Base-by-base conservation (phyloP, 345 rosid species). In the Clarkia xantiana region DNA sequence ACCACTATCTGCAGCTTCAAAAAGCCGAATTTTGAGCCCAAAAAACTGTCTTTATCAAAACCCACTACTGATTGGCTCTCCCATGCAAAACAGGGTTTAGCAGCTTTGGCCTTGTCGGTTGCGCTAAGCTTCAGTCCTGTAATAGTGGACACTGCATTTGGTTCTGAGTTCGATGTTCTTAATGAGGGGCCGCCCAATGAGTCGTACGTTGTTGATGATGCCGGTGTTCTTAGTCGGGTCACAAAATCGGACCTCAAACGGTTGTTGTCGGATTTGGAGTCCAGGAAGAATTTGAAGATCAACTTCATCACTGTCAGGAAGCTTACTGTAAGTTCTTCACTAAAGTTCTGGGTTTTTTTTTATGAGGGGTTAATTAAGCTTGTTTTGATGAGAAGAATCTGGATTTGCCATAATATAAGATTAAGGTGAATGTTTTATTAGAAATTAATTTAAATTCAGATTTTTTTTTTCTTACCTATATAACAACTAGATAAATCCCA, bases 131-230 rank as follows among this genome's bases (percentile, higher is more conserved):
- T 86, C 66, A 71, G 77, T 43, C 94, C 96, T 12, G 60, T 78
- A 1, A 49, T 64, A 51, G 56, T 52, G 40, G 59, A 51, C 46
- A 70, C 76, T 69, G 98, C 85, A 43, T 40, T 68, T 40, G 96
- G 89, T 12, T 84, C 98, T 41, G 98, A 91, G 59, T 91, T 86
- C 62, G 86, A 91, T 64, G 84, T 91, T 9, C 52, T 86, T 48
- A 76, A 67, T 57, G 96, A 84, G 14, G 89, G 94, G n/a, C 98
- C 98, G 16, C 94, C 98, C 1, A 70, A 81, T 55, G 93, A 86
- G 0, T 68, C 93, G 0, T 86, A 77, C 56, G 71, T 91, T 13
- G 74, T 91, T 38, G 98, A 86, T 48, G 98, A 91, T 44, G 96
- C 98, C 42, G 82, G 82, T 45, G 98, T 91, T 67, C 85, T 91